Percentiles rank a stretch among this genome's conserved stretches.
These are phyloP conservation scores for Nemania bipapillata DNA, from an alignment of 2,329 filamentous ascomycete genomes.

Conservation along the genomic window DNA sequence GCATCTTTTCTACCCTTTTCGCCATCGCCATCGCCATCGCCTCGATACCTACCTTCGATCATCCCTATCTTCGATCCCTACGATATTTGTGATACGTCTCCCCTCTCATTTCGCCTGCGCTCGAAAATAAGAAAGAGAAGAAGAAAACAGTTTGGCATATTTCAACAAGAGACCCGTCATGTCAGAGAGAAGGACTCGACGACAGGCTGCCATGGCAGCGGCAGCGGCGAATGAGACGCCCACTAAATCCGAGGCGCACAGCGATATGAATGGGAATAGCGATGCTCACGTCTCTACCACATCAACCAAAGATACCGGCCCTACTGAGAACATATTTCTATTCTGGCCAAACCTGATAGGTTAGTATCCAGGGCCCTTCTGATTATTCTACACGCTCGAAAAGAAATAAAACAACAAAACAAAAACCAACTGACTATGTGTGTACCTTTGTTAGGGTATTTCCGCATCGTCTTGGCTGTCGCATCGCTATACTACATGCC, in stretches of 20 bases:
- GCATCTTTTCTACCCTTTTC: not conserved
- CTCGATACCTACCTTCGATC: not conserved
- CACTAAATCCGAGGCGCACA: slow-evolving; percentile 34
- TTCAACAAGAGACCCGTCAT: slow-evolving; percentile 35
- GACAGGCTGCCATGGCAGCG: slow-evolving; percentile 46
- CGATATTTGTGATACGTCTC: not conserved
- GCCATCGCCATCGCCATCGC: not conserved
- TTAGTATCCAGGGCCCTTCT: slow-evolving; percentile 55
- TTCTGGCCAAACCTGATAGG: slow-evolving; percentile 86
- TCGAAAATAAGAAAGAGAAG: not conserved
- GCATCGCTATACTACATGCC: slow-evolving; percentile 99
- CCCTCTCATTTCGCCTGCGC: not conserved
- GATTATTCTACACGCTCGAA: no score
- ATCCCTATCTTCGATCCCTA: not conserved
- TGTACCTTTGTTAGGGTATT: slow-evolving; percentile 69
- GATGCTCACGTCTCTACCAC: slow-evolving; percentile 48
- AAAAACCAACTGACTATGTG: slow-evolving; percentile 22
- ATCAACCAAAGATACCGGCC: slow-evolving; percentile 53
- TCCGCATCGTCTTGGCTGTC: slow-evolving; percentile 81
- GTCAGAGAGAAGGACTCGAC: slow-evolving; percentile 48
- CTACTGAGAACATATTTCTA: slow-evolving; percentile 79
- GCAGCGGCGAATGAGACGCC: slow-evolving; percentile 44
- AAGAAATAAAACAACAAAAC: no score
- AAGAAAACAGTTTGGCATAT: not conserved
- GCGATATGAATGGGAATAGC: slow-evolving; percentile 59